Base-by-base conservation (phyloP, 2,329 filamentous ascomycete species). In the Shiraia bambusicola region DNA sequence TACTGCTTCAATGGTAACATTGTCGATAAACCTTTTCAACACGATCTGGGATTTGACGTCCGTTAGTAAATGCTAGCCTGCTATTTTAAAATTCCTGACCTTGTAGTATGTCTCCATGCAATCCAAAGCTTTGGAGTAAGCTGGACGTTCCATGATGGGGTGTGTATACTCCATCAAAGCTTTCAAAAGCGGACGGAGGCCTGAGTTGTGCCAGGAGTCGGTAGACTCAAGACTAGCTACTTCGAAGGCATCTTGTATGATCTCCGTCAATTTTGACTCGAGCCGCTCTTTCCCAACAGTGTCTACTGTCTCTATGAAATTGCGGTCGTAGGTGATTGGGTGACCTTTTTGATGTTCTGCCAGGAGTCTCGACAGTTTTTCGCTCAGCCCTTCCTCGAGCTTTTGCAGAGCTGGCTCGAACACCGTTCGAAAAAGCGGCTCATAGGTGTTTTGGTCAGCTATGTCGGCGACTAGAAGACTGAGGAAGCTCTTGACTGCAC, bases 41-140 rank as follows among this genome's bases (percentile, higher is more conserved):
- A 73, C 72, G 32, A 76, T 69, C 73, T 76, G 39, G 5, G 17
- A 22, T n/a, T 6, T 29, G 13, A 10, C 8, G 8, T 6, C 7
- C 6, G 29, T 9, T 17, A 14, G 15, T 19, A 6, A 13, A n/a
- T n/a, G n/a, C n/a, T n/a, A n/a, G n/a, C n/a, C n/a, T n/a, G n/a
- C n/a, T n/a, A n/a, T n/a, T n/a, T 32, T 14, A 12, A 29, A 37
- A 29, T 16, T 10, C 41, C 34, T 15, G 42, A 73, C 72, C 65
- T 74, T 70, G 56, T 76, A 76, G 49, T 74, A 76, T 1, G 72
- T 70, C 35, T 72, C 67, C 41, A 51, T 46, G 15, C 30, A 43
- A 26, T 48, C 45, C 19, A 38, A 28, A 9, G 48, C 69, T 36
- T 71, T 61, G 1, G 59, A 67, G 13, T 67, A 69, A 3, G 70